Conservation (phyloP, 2,329 filamentous ascomycete genomes). For the Aureobasidium sp. region DNA sequence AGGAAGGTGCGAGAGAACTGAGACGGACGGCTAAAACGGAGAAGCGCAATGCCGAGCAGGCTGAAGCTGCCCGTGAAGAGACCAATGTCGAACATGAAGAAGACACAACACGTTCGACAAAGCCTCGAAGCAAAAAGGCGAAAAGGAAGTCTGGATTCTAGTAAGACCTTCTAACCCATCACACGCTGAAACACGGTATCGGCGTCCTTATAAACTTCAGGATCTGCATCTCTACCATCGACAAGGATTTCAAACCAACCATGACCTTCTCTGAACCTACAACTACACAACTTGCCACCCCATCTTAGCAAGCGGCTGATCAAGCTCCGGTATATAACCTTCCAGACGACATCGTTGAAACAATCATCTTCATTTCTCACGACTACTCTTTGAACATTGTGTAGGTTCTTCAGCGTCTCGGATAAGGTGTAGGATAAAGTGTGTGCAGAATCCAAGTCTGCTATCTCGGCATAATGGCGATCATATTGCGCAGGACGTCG, state of each 20-base stretch:
- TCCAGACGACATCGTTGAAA: slow-evolving; percentile 27
- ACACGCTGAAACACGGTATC: slow-evolving; percentile 1
- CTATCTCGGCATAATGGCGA: slow-evolving; percentile 22
- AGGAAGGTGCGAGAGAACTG: too few relatives aligned
- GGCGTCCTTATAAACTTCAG: neutral
- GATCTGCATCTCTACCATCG: slow-evolving; percentile 1
- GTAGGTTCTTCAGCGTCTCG: slow-evolving; percentile 16
- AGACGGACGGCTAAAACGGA: neutral
- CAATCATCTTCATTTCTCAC: slow-evolving; percentile 24
- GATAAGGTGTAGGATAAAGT: slow-evolving; percentile 16
- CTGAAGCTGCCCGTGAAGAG: neutral
- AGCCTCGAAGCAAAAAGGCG: neutral
- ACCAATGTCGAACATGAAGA: neutral
- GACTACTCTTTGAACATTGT: slow-evolving; percentile 21
- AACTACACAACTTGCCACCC: slow-evolving; percentile 20
- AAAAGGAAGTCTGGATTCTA: slow-evolving; percentile 9
- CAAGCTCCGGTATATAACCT: slow-evolving; percentile 25
- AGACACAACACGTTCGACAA: neutral
- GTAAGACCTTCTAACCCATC: neutral
- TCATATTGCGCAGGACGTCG: slow-evolving; percentile 21
- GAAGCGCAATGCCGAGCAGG: neutral
- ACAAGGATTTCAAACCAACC: slow-evolving; percentile 2
- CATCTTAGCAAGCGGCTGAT: slow-evolving; percentile 27
- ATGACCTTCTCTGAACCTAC: neutral
- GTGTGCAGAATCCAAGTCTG: slow-evolving; percentile 27